A percentile compares a stretch with the other conserved stretches of the same genome.
Evolutionary conservation across 441 rosid genomes (phyloP).

Genomic region (Metrosideros polymorpha): DNA sequence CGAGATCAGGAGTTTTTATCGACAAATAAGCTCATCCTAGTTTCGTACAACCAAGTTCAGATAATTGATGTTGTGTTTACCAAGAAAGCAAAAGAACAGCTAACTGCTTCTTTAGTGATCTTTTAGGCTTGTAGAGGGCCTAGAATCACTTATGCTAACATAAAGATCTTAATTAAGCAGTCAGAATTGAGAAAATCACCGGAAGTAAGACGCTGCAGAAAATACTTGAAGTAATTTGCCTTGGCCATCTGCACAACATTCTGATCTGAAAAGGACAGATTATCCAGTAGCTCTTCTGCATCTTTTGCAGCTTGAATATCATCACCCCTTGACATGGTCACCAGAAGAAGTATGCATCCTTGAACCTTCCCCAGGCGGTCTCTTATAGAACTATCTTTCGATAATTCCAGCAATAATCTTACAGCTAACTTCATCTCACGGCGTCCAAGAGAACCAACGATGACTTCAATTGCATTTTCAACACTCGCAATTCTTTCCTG

Average conservation of each 20-base stretch:
- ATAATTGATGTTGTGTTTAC: neutral
- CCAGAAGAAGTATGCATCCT: constrained; percentile 57
- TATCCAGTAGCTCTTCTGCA: constrained; percentile 42
- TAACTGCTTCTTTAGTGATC: neutral
- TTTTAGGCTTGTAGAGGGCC: neutral
- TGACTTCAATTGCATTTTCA: constrained; percentile 30
- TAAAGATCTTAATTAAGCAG: neutral
- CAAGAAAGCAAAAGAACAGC: neutral
- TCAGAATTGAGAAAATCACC: constrained; percentile 21
- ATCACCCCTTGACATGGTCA: constrained; percentile 51
- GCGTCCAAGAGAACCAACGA: constrained; percentile 54
- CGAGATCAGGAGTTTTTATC: neutral
- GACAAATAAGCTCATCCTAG: neutral
- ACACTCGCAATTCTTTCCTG: constrained; percentile 49
- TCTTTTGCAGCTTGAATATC: constrained; percentile 41
- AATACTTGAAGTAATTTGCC: constrained; percentile 54
- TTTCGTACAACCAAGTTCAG: neutral
- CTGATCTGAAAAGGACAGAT: constrained; percentile 45
- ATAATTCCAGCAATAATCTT: constrained; percentile 38
- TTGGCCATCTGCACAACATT: constrained; percentile 53
- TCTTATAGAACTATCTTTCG: constrained; percentile 22
- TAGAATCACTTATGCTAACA: neutral
- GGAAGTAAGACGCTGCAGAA: constrained; percentile 37
- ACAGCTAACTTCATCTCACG: constrained; percentile 56
- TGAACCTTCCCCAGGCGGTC: constrained; percentile 43